These are phyloP conservation scores for Conringia planisiliqua DNA, from an alignment of 345 rosid genomes.

Conservation along the genomic window DNA sequence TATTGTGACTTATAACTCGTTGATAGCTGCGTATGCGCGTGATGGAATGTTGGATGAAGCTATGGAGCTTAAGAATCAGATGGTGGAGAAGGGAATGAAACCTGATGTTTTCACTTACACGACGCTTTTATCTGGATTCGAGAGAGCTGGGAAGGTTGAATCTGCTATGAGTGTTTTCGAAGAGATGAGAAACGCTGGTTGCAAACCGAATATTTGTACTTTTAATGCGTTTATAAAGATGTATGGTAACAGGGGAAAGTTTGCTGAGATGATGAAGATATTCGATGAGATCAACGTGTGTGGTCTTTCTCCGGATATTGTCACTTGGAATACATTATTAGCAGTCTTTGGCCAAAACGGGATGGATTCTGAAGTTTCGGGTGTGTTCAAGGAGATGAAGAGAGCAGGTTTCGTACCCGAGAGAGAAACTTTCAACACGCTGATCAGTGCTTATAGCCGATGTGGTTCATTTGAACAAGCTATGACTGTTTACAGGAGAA, in stretches of 20 bases:
- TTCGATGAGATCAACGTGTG: constrained; percentile 76
- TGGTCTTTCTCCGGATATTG: constrained; percentile 68
- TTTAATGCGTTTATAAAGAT: constrained; percentile 92
- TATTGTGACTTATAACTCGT: constrained; percentile 74
- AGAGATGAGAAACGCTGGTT: constrained; percentile 75
- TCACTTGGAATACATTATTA: constrained; percentile 90
- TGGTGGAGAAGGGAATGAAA: constrained; percentile 61
- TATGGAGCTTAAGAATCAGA: constrained; percentile 65
- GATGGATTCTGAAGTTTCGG: constrained; percentile 84
- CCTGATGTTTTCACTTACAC: constrained; percentile 98
- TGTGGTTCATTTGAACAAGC: constrained; percentile 90
- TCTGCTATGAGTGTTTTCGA: constrained; percentile 65
- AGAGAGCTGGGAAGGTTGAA: constrained; percentile 83
- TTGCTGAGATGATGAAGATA: constrained; percentile 87
- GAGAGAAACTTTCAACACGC: constrained; percentile 87
- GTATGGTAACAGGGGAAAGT: constrained; percentile 86
- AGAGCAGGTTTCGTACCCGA: constrained; percentile 91
- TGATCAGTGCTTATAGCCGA: constrained; percentile 88
- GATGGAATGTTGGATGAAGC: constrained; percentile 81
- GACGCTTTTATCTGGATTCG: constrained; percentile 82
- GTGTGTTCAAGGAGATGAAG: constrained; percentile 97
- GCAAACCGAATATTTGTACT: constrained; percentile 90
- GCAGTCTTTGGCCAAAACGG: constrained; percentile 93
- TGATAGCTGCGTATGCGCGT: constrained; percentile 81
- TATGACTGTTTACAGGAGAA: constrained; percentile 71